Percentiles rank a stretch among this genome's conserved stretches.
These are phyloP conservation scores for Ganoderma resinaceum DNA, from an alignment of 1,284 basidiomycete genomes.

Conservation along the genomic window DNA sequence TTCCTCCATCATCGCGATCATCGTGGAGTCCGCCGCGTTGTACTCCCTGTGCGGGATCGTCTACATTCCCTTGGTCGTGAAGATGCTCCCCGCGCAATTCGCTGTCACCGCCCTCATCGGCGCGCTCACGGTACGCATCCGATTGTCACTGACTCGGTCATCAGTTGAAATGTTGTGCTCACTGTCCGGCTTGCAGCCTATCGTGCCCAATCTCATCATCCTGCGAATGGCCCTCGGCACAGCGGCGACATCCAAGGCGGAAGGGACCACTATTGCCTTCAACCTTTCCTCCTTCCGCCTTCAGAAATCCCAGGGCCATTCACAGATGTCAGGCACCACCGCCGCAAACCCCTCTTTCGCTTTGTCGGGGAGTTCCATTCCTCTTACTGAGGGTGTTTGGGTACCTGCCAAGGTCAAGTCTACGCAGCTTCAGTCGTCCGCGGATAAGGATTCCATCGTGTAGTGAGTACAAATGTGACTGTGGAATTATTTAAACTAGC, in stretches of 20 bases:
- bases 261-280: background rate
- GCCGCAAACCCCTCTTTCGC: background rate
- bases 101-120: background rate
- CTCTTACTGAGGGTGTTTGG: background rate
- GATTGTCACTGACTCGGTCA: too few relatives aligned
- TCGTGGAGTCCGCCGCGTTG: background rate
- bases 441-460: too few relatives aligned
- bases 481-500: too few relatives aligned
- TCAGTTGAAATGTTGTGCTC: too few relatives aligned
- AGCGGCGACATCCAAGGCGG: background rate
- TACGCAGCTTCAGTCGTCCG: background rate
- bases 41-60: background rate
- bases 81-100: background rate
- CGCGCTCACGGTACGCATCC: background rate
- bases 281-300: background rate
- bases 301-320: background rate
- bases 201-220: background rate
- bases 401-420: background rate
- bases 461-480: too few relatives aligned
- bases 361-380: background rate
- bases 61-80: background rate
- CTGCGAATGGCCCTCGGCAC: background rate
- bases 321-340: background rate
- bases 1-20: background rate
- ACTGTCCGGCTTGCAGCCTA: background rate